Conservation (phyloP, 176 grass and related monocot species). For the Carex cristatella region DNA sequence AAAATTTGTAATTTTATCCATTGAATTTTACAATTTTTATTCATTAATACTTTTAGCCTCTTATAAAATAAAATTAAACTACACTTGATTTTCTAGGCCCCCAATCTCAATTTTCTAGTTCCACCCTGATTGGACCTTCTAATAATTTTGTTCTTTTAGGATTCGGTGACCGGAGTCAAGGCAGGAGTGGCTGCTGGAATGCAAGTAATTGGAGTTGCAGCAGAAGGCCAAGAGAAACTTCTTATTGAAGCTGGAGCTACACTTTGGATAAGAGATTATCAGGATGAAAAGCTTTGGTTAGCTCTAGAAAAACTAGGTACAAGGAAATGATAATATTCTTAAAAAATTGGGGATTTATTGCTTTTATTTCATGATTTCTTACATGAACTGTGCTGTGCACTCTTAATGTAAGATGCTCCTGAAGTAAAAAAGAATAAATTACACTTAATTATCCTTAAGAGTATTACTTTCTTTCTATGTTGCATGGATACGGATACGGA, state of each 20-base stretch:
- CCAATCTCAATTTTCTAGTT: too few relatives aligned
- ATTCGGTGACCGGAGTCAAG: slow-evolving; percentile 49
- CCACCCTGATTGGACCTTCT: neutral
- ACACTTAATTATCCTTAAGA: neutral
- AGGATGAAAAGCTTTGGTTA: slow-evolving; percentile 52
- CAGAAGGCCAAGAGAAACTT: slow-evolving; percentile 39
- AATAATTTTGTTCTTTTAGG: slow-evolving; percentile 25
- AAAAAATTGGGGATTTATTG: neutral
- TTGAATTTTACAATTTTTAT: too few relatives aligned
- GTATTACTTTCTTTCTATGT: neutral
- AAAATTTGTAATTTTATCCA: too few relatives aligned
- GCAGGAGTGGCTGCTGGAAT: slow-evolving; percentile 65
- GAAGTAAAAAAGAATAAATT: neutral
- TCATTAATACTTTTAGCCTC: too few relatives aligned
- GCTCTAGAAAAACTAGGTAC: slow-evolving; percentile 30
- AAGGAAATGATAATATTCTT: neutral
- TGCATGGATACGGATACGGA: too few relatives aligned
- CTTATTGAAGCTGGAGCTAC: slow-evolving; percentile 42
- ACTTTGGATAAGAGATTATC: slow-evolving; percentile 63
- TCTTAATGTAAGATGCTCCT: neutral
- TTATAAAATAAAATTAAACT: too few relatives aligned
- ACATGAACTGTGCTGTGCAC: neutral
- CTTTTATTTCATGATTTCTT: neutral
- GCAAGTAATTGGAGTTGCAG: slow-evolving; percentile 44
- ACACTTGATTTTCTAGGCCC: too few relatives aligned